Conservation (phyloP, 2,329 filamentous ascomycete species). For the Aspergillus ochraceoroseus region DNA sequence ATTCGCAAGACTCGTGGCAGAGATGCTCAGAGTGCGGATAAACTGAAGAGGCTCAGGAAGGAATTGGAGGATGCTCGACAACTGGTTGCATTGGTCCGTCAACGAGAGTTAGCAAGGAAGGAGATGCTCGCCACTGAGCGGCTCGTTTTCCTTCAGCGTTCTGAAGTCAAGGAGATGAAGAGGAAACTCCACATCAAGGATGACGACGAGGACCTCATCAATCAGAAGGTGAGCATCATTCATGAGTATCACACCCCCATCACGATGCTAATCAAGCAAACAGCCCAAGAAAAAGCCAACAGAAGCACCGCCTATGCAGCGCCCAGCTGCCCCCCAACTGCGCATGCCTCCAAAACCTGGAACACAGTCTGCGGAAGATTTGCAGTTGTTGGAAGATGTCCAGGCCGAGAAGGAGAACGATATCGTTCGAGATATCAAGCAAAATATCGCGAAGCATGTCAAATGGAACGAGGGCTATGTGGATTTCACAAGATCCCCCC, state of each 20-base stretch:
- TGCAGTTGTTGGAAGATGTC: slow-evolving; percentile 70
- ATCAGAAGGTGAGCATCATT: slow-evolving; percentile 68
- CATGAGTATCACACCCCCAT: slow-evolving; percentile 28
- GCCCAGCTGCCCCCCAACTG: slow-evolving; percentile 59
- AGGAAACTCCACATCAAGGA: slow-evolving; percentile 81
- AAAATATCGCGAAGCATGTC: slow-evolving; percentile 79
- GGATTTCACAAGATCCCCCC: slow-evolving; percentile 78
- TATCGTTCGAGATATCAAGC: slow-evolving; percentile 75
- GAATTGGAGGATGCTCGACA: slow-evolving; percentile 86
- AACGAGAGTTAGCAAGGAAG: slow-evolving; percentile 73
- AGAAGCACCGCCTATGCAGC: slow-evolving; percentile 58
- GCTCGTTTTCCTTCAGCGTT: slow-evolving; percentile 75
- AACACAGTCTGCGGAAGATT: slow-evolving; percentile 71
- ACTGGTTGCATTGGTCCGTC: slow-evolving; percentile 69
- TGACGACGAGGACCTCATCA: slow-evolving; percentile 90
- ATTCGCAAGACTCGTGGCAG: slow-evolving; percentile 90
- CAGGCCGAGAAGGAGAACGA: slow-evolving; percentile 75
- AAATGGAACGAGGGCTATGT: slow-evolving; percentile 88
- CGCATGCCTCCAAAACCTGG: slow-evolving; percentile 67
- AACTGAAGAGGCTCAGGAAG: slow-evolving; percentile 81
- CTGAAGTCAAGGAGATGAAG: slow-evolving; percentile 81
- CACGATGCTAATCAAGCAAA: slow-evolving; percentile 38
- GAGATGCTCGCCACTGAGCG: slow-evolving; percentile 71
- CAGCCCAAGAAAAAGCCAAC: slow-evolving; percentile 67
- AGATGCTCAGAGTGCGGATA: slow-evolving; percentile 90